These are phyloP conservation scores for Dendrobium officinale DNA, from an alignment of 106 monocot genomes.

Conservation along the genomic window DNA sequence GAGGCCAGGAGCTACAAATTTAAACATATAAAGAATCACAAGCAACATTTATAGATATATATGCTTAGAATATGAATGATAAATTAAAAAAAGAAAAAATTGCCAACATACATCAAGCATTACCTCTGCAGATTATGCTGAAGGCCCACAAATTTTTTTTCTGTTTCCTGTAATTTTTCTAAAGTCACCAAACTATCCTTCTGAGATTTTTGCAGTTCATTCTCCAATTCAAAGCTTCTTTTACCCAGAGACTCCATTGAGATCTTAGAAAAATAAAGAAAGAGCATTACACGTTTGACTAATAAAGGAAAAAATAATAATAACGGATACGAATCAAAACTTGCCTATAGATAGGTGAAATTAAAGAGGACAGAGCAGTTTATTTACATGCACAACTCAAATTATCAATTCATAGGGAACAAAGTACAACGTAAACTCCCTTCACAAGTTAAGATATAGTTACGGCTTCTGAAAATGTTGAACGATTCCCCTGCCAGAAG, in stretches of 20 bases:
- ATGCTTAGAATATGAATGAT: not conserved
- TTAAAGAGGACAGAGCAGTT: not conserved
- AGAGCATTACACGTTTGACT: not conserved
- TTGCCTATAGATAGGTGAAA: not conserved
- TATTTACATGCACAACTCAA: constrained; percentile 1
- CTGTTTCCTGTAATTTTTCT: constrained; percentile 59
- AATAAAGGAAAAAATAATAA: not conserved
- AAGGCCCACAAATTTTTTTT: constrained; percentile 48
- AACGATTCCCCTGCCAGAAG: not conserved
- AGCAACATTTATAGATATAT: not conserved
- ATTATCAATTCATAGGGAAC: not conserved
- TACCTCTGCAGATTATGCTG: constrained; percentile 65
- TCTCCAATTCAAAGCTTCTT: constrained; percentile 56
- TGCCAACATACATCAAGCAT: not conserved
- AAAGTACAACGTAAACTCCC: not conserved
- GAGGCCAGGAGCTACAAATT: not conserved
- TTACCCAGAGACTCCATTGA: constrained; percentile 45
- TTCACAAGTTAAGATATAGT: not conserved
- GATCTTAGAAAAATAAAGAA: constrained; percentile 24
- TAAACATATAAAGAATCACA: not conserved
- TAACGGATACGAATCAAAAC: not conserved
- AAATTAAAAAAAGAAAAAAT: not conserved
- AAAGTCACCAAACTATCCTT: constrained; percentile 42
- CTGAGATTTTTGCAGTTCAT: constrained; percentile 47
- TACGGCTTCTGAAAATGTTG: not conserved